Conservation (phyloP, 805 yeast species). For the Sugiyamaella americana region DNA sequence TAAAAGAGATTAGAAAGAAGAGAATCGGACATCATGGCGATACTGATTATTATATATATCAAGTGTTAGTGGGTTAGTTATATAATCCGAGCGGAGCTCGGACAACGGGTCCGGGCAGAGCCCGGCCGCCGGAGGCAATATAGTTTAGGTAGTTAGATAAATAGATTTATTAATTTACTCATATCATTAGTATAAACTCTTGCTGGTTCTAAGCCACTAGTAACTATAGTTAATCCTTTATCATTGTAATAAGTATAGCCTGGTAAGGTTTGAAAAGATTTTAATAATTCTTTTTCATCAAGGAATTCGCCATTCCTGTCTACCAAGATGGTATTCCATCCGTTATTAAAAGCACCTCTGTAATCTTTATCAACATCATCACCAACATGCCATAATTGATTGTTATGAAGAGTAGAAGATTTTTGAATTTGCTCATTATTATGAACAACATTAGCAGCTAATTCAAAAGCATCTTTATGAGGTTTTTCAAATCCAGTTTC, state of each 20-base stretch:
- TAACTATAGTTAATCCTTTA: neutral
- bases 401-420: neutral
- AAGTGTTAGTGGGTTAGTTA: too few species aligned
- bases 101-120: too few species aligned
- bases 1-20: too few species aligned
- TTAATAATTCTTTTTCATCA: neutral
- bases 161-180: neutral
- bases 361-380: slow-evolving; percentile 19
- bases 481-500: slow-evolving; percentile 22
- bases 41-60: too few species aligned
- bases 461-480: slow-evolving; percentile 11
- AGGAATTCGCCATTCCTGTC: slow-evolving; percentile 12
- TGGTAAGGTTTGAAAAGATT: neutral
- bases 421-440: neutral
- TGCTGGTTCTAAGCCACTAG: neutral
- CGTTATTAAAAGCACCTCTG: slow-evolving; percentile 16
- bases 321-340: slow-evolving; percentile 19
- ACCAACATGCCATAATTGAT: slow-evolving; percentile 21
- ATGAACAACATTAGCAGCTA: slow-evolving; percentile 1
- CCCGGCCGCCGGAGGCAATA: too few species aligned
- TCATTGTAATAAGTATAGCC: neutral
- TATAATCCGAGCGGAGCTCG: too few species aligned
- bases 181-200: slow-evolving; percentile 3
- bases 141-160: too few species aligned
- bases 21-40: too few species aligned